These are phyloP conservation scores for Pseudognaphalium luteoalbum DNA, from an alignment of 129 eudicot genomes.

Conservation along the genomic window DNA sequence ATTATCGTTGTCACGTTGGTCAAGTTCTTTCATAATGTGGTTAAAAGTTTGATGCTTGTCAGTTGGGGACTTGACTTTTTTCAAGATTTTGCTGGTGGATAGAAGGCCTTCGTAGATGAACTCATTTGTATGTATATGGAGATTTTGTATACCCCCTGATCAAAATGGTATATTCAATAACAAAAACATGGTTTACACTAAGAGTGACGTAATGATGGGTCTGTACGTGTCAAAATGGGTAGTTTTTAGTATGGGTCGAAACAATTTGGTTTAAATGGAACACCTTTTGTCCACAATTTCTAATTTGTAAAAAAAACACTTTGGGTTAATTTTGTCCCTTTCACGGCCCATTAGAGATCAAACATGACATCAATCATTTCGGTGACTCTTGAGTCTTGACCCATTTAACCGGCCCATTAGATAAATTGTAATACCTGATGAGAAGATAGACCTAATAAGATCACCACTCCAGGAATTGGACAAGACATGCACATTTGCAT, in stretches of 20 bases:
- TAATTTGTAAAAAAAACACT: too few relatives aligned
- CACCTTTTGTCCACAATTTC: too few relatives aligned
- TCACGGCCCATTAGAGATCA: too few relatives aligned
- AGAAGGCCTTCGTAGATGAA: constrained; percentile 48
- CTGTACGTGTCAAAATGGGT: too few relatives aligned
- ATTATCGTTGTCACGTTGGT: constrained; percentile 37
- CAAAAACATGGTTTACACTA: too few relatives aligned
- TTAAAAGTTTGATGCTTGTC: constrained; percentile 69
- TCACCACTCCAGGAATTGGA: constrained; percentile 93
- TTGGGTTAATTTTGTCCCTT: too few relatives aligned
- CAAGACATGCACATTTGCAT: constrained; percentile 56
- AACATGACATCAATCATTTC: too few relatives aligned
- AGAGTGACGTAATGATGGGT: too few relatives aligned
- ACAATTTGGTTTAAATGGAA: too few relatives aligned
- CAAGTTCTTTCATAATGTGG: constrained; percentile 31
- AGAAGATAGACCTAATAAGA: constrained; percentile 69
- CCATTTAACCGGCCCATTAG: too few relatives aligned
- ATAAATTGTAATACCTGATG: constrained; percentile 42
- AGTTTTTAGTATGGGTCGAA: too few relatives aligned
- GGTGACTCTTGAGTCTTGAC: too few relatives aligned
- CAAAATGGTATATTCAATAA: constrained; percentile 11
- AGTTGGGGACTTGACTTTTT: constrained; percentile 62
- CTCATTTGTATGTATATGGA: constrained; percentile 72
- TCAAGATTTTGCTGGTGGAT: constrained; percentile 70
- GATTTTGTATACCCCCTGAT: constrained; percentile 58